These are phyloP conservation scores for Diophrys appendiculata DNA, from an alignment of 73 alveolate species.

Conservation along the genomic window DNA sequence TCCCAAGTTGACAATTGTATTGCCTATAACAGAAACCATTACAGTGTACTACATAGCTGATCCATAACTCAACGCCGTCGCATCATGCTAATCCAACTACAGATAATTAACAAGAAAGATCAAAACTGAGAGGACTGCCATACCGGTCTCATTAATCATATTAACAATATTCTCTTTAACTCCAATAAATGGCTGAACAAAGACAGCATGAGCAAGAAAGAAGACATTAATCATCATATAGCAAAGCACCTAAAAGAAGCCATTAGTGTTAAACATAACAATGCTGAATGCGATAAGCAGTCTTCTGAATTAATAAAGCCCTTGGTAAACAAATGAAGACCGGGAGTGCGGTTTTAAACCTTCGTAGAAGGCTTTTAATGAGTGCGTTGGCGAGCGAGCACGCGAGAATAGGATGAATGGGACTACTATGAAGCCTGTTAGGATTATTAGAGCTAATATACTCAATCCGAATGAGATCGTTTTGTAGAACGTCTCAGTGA, in stretches of 20 bases:
- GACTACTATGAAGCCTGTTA: neutral
- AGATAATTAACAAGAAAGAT: neutral
- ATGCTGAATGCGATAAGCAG: neutral
- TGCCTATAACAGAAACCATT: neutral
- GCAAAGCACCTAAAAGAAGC: neutral
- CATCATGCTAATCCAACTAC: neutral
- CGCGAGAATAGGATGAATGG: neutral
- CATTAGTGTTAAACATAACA: neutral
- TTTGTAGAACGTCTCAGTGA: neutral
- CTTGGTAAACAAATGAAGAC: neutral
- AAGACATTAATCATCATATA: too few relatives aligned
- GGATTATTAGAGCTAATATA: neutral
- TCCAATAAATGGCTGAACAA: neutral
- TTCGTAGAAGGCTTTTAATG: neutral
- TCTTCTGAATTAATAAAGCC: neutral
- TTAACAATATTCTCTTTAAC: neutral
- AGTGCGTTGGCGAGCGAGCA: neutral
- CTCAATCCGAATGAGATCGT: neutral
- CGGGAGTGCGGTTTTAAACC: neutral
- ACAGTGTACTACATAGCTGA: neutral
- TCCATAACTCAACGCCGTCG: neutral
- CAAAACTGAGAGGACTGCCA: neutral
- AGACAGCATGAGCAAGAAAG: neutral
- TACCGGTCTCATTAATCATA: neutral
- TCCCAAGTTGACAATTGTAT: neutral